Evolutionary conservation across 805 yeast species (phyloP).

Genomic region (Maudiozyma serrabonitensis): DNA sequence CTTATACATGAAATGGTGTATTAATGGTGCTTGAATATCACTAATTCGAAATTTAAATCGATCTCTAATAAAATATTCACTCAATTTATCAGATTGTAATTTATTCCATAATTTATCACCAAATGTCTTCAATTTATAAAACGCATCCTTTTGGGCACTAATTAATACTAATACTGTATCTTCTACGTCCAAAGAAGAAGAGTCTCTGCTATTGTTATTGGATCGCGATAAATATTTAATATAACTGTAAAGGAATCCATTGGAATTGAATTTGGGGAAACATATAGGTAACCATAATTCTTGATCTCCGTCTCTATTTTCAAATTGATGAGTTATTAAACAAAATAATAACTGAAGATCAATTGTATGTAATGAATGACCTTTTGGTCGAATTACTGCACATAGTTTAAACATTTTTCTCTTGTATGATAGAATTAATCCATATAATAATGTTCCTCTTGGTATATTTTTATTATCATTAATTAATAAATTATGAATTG

Average conservation of each 20-base stretch:
- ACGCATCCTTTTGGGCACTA: conserved; percentile 58
- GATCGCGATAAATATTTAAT: conserved; percentile 45
- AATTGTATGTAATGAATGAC: conserved; percentile 69
- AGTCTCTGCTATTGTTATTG: conserved; percentile 1
- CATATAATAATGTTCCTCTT: conserved; percentile 59
- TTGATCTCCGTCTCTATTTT: conserved; percentile 33
- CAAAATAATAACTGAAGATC: conserved; percentile 71
- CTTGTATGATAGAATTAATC: conserved; percentile 54
- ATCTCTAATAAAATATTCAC: conserved; percentile 29
- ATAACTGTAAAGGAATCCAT: conserved; percentile 79
- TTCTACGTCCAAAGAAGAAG: background rate
- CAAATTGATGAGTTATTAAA: conserved; percentile 45
- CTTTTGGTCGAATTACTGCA: conserved; percentile 63
- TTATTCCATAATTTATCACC: conserved; percentile 42
- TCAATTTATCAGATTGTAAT: conserved; percentile 30
- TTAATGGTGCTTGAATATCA: conserved; percentile 45
- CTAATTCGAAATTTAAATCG: conserved; percentile 31
- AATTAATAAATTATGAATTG: conserved; percentile 16
- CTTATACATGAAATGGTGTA: conserved; percentile 77
- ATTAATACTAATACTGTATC: conserved; percentile 38
- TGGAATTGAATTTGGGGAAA: conserved; percentile 78
- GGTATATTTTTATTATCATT: conserved; percentile 17
- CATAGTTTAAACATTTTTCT: conserved; percentile 40
- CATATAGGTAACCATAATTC: conserved; percentile 94
- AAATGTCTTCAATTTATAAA: conserved; percentile 60